Evolutionary conservation across 2,329 filamentous ascomycete species (phyloP), one percentile per base, ranked within the genome.

Genomic region (Torrubiellomyces zombiae): DNA sequence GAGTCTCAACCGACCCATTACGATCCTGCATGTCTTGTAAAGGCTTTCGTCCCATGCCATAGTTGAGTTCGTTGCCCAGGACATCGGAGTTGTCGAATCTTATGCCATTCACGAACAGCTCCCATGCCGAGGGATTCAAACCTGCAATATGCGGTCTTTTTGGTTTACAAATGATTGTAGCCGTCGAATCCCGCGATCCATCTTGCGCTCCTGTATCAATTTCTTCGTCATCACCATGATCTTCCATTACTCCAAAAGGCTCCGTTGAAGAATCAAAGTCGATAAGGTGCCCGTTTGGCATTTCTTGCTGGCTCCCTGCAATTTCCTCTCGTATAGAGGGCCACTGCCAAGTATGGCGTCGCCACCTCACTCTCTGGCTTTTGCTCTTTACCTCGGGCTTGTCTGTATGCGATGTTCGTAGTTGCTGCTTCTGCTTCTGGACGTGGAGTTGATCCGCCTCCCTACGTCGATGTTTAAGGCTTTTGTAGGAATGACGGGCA

Each of bases 301-400:
- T n/a, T n/a, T n/a, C n/a, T n/a, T n/a, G n/a, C n/a, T n/a, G n/a
- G n/a, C n/a, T n/a, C n/a, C n/a, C n/a, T n/a, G n/a, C n/a, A n/a
- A n/a, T n/a, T n/a, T n/a, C n/a, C n/a, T n/a, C n/a, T n/a, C n/a
- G n/a, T n/a, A n/a, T n/a, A n/a, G n/a, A 65, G 4, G 58, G 63
- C 63, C 63, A 68, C 27, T 60, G 55, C 12, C 51, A 48, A 2
- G 47, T 50, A 14, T 56, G 48, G 14, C 50, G 50, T 27, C 45
- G 52, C 63, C 58, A 67, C 32, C 38, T 51, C 3, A 58, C 40
- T 33, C 27, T 51, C 39, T 14, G 42, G 29, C 18, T 46, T 39
- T 30, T 26, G 13, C 36, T 29, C 22, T 37, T 33, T n/a, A 54
- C 38, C 3, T 39, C 42, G 16, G 52, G 43, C 35, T 62, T 63